A percentile compares a stretch with the other conserved stretches of the same genome.
Evolutionary conservation across 192 early-diverging fungal species (phyloP).

Genomic region (Coemansia aciculifera): DNA sequence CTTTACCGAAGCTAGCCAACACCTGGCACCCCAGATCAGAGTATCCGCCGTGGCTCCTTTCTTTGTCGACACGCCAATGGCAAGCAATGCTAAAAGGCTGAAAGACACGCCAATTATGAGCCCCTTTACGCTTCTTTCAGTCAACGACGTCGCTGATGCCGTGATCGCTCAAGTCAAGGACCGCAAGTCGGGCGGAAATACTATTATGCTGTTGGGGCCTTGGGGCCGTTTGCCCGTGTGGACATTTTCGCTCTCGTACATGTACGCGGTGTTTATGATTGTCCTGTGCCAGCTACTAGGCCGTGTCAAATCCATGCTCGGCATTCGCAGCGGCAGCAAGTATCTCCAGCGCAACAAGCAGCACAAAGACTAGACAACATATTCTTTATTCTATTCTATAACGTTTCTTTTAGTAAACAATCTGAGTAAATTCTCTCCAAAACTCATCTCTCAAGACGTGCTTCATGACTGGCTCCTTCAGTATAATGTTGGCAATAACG

Average conservation of each 20-base stretch:
- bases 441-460: conserved; percentile 31
- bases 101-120: background rate
- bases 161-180: conserved; percentile 26
- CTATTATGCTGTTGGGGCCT: conserved; percentile 26
- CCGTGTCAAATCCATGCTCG: background rate
- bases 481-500: conserved; percentile 42
- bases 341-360: background rate
- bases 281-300: conserved; percentile 8
- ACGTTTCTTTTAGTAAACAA: conserved; percentile 25
- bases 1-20: conserved; percentile 24
- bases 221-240: conserved; percentile 31
- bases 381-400: no score
- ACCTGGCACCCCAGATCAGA: conserved; percentile 26
- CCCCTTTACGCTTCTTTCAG: conserved; percentile 6
- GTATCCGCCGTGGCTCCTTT: conserved; percentile 30
- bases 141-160: conserved; percentile 32
- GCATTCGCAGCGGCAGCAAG: conserved; percentile 13
- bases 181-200: conserved; percentile 22
- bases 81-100: background rate
- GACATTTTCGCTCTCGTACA: conserved; percentile 9
- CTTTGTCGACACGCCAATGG: conserved; percentile 36
- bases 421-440: conserved; percentile 39
- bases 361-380: conserved; percentile 6
- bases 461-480: conserved; percentile 37
- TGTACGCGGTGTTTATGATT: background rate